Base-by-base conservation (phyloP, 1,284 basidiomycete species). In the Trichosporon sp. region DNA sequence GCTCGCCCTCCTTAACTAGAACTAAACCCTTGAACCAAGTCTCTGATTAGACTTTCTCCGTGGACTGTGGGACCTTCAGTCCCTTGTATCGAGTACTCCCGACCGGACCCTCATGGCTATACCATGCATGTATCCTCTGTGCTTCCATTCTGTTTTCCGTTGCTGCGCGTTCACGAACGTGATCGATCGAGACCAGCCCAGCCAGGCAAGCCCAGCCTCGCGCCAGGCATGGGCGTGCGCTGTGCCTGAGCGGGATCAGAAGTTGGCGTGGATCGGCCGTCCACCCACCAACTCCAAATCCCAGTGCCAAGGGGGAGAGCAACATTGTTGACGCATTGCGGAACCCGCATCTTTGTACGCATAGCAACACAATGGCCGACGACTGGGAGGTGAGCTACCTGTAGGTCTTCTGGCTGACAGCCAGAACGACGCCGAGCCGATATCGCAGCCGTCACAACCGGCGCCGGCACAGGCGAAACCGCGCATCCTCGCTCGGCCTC, bases 181-280 rank as follows among this genome's bases (percentile, higher is more conserved):
- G 38, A 40, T 40, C 38, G 38, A 26, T 26, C 26, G 26, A 26
- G 26, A 26, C 26, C 26, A 26, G 26, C 26, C 26, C 26, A 26
- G 26, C 26, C 26, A 26, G 38, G 11, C 38, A 2, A 40, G 38
- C 38, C 38, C 11, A 12, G 11, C 8, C 10, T 40, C 5, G 12
- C 35, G 35, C 35, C 35, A 40, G 38, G 38, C 38, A 40, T 40
- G 38, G 38, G 10, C 38, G 43, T 46, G 43, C 26, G 26, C 51
- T 37, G 51, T 54, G 51, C 51, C 19, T 54, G 51, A 54, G 31
- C 59, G 59, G 59, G 59, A 63, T 32, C 59, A 63, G 59, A 63
- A 63, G 10, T 63, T 37, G 26, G 31, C 59, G 31, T 35, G 31
- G 16, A 63, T 63, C 59, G 59, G 59, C 59, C 16, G 7, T 4